These are phyloP conservation scores for Dryadomyces quercivorus DNA, from an alignment of 2,329 filamentous ascomycete species.

Conservation along the genomic window DNA sequence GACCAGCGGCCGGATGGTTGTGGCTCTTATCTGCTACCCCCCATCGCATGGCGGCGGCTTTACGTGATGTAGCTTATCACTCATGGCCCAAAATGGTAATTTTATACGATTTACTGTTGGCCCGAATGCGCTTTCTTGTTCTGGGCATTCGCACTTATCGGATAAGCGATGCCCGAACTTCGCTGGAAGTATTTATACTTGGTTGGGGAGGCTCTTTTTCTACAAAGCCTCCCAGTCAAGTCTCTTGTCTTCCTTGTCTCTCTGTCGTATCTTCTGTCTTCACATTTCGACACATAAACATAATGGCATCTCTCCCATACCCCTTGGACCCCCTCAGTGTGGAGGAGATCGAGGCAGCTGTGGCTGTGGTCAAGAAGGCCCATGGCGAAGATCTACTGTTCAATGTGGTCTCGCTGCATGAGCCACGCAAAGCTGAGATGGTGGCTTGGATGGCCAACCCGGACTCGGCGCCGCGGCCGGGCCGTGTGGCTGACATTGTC, in stretches of 20 bases:
- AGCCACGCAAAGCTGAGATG: slow-evolving; percentile 80
- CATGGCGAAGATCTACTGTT: slow-evolving; percentile 63
- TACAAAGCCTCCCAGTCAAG: no score
- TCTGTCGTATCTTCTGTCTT: neutral
- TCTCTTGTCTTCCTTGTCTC: neutral
- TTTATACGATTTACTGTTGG: neutral
- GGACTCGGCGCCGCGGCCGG: slow-evolving; percentile 46
- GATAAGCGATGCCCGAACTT: neutral
- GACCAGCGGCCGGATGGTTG: neutral
- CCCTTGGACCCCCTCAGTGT: slow-evolving; percentile 68
- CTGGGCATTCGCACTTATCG: neutral
- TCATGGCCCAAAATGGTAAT: neutral
- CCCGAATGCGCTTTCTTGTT: no score
- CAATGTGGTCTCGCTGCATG: slow-evolving; percentile 75
- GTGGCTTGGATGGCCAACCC: slow-evolving; percentile 62
- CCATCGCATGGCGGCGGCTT: neutral
- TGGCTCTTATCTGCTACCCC: neutral
- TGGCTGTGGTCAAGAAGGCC: slow-evolving; percentile 55
- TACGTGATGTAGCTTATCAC: neutral
- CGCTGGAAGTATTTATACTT: neutral
- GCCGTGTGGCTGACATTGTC: slow-evolving; percentile 69
- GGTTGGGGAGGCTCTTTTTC: no score
- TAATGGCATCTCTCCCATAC: slow-evolving; percentile 27
- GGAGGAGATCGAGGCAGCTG: slow-evolving; percentile 60
- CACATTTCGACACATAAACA: neutral